A percentile compares a stretch with the other conserved stretches of the same genome.
phyloP scores from a whole-genome alignment of 2,329 filamentous ascomycete genomes.

The Neofusicoccum parvum region DNA sequence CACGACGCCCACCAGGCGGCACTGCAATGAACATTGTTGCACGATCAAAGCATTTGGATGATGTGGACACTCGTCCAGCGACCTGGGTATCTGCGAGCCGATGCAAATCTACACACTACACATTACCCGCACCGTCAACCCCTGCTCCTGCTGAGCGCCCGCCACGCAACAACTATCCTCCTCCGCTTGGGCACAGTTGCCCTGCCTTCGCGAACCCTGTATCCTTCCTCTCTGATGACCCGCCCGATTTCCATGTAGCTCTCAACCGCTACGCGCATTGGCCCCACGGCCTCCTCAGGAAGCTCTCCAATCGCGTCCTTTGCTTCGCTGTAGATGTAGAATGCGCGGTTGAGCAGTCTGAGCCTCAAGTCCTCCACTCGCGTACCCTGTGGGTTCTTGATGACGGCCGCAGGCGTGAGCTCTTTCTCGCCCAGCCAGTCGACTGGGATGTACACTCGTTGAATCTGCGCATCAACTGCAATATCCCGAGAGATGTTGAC shows the following conservation, averaged over 20 bases:
- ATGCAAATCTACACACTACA: conserved; percentile 10
- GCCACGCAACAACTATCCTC: conserved; percentile 62
- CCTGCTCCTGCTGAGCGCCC: conserved; percentile 45
- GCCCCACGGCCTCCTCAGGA: conserved; percentile 61
- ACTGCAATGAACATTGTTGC: not conserved
- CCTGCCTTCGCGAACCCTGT: conserved; percentile 34
- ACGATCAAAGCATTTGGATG: not conserved
- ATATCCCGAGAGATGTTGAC: conserved; percentile 78
- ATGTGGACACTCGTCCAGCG: not conserved
- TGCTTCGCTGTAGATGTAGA: conserved; percentile 60
- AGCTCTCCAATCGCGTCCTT: conserved; percentile 62
- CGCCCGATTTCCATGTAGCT: conserved; percentile 77
- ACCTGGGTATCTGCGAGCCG: conserved; percentile 6
- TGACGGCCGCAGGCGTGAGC: conserved; percentile 56
- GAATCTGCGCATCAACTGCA: conserved; percentile 64
- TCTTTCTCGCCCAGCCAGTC: conserved; percentile 64
- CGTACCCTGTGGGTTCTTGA: conserved; percentile 52
- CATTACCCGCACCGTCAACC: not conserved
- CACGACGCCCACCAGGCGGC: not conserved
- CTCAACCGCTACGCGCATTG: conserved; percentile 70
- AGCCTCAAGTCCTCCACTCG: conserved; percentile 55
- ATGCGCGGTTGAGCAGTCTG: conserved; percentile 62
- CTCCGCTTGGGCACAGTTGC: conserved; percentile 52
- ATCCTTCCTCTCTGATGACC: conserved; percentile 51
- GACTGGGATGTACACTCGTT: conserved; percentile 68